Percentiles rank a stretch among this genome's conserved stretches.
Evolutionary conservation across 2,329 filamentous ascomycete species (phyloP).

Genomic region (Zasmidium cellare): DNA sequence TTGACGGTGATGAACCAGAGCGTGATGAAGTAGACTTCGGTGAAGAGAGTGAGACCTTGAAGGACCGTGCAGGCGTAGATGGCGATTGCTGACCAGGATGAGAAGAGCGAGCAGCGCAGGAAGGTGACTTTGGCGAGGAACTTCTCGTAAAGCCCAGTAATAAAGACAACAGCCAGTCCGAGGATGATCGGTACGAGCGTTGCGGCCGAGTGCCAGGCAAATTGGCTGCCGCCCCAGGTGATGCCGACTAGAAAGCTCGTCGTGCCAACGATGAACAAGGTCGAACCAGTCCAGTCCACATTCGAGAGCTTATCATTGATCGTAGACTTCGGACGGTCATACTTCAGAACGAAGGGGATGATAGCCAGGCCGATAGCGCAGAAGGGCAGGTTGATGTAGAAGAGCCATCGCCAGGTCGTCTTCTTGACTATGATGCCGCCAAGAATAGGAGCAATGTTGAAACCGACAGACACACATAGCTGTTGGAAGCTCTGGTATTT

Average conservation of each 20-base stretch:
- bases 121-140: constrained; percentile 28
- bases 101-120: constrained; percentile 35
- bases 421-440: constrained; percentile 30
- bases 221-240: constrained; percentile 38
- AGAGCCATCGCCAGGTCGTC: constrained; percentile 37
- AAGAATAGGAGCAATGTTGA: constrained; percentile 35
- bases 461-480: constrained; percentile 35
- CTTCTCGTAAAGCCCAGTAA: constrained; percentile 22
- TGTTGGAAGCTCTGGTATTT: constrained; percentile 28
- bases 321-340: constrained; percentile 43
- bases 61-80: constrained; percentile 34
- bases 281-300: constrained; percentile 29
- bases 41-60: constrained; percentile 33
- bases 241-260: constrained; percentile 33
- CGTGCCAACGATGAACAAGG: constrained; percentile 24
- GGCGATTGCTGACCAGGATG: constrained; percentile 28
- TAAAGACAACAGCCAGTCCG: constrained; percentile 34
- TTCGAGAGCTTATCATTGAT: constrained; percentile 20
- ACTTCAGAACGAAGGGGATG: constrained; percentile 48
- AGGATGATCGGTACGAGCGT: constrained; percentile 37
- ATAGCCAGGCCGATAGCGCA: constrained; percentile 33
- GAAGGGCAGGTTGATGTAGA: constrained; percentile 42
- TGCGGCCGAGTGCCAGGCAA: constrained; percentile 37
- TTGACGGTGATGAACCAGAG: constrained; percentile 46
- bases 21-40: constrained; percentile 43